Conservation (phyloP, 768 basidiomycete species). For the Dentipellis fragilis region DNA sequence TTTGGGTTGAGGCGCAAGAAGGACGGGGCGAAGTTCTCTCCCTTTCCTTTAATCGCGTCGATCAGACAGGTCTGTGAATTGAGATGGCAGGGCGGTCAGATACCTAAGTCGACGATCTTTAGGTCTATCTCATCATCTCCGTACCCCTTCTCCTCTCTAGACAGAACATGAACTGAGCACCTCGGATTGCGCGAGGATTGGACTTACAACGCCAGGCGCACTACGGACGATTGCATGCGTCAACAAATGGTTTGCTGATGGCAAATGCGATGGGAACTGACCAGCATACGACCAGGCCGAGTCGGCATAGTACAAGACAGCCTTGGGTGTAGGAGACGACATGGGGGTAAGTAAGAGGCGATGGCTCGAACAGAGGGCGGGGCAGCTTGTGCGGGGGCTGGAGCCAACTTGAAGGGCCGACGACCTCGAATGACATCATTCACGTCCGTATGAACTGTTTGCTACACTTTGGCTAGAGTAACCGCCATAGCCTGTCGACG, state of each 20-base stretch:
- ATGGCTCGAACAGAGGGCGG: neutral
- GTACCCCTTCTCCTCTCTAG: constrained; percentile 76
- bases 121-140: constrained; percentile 64
- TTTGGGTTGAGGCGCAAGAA: constrained; percentile 73
- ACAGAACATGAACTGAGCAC: neutral
- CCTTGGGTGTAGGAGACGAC: constrained; percentile 44
- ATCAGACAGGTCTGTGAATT: neutral
- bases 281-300: constrained; percentile 61
- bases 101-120: constrained; percentile 58
- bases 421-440: neutral
- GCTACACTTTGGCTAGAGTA: neutral
- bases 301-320: constrained; percentile 63
- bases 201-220: constrained; percentile 13
- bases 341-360: constrained; percentile 3
- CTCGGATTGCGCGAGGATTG: neutral
- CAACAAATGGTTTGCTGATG: neutral
- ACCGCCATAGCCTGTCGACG: too few species aligned
- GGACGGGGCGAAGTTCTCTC: constrained; percentile 68
- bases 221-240: neutral
- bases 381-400: too few species aligned
- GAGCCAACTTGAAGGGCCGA: neutral
- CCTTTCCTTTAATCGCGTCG: constrained; percentile 39
- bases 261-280: constrained; percentile 21
- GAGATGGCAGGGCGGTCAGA: constrained; percentile 9
- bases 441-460: neutral